Conservation (phyloP, 2,329 filamentous ascomycete species). For the Paramyrothecium roridum region DNA sequence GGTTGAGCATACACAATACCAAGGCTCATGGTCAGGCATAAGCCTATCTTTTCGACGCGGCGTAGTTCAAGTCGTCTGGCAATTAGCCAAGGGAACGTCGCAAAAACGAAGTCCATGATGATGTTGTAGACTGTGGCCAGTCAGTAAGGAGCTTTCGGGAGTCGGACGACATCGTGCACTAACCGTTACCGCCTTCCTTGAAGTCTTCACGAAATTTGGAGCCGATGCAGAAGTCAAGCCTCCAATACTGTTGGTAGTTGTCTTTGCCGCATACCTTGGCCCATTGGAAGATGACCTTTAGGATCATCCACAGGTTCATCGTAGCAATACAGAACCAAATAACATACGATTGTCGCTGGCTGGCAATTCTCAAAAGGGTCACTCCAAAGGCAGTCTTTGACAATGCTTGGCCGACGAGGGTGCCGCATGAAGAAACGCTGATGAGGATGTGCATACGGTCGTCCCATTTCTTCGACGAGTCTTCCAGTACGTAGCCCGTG, state of each 20-base stretch:
- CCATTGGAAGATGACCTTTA: constrained; percentile 48
- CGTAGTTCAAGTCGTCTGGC: constrained; percentile 46
- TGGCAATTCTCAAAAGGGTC: constrained; percentile 37
- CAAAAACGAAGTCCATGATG: constrained; percentile 50
- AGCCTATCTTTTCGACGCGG: constrained; percentile 43
- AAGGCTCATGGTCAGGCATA: constrained; percentile 48
- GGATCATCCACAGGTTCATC: constrained; percentile 46
- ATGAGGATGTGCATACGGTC: constrained; percentile 52
- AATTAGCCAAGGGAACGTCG: constrained; percentile 46
- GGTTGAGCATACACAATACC: constrained; percentile 36
- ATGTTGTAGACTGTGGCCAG: constrained; percentile 43
- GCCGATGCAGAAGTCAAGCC: constrained; percentile 41
- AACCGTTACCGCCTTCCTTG: constrained; percentile 49
- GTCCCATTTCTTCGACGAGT: constrained; percentile 39
- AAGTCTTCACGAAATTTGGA: constrained; percentile 35
- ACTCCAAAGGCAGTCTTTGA: constrained; percentile 35
- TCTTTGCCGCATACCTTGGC: constrained; percentile 38
- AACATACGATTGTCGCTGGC: constrained; percentile 36
- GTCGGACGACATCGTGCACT: constrained; percentile 13
- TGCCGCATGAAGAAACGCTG: constrained; percentile 35
- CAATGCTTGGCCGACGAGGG: constrained; percentile 29
- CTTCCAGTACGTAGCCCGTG: constrained; percentile 40
- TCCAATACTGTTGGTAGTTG: constrained; percentile 43
- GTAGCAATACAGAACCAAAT: constrained; percentile 46
- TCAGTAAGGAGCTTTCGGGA: too few species aligned